Evolutionary conservation across 1,139 yeast genomes (phyloP).

Genomic region (Yamadazyma sp.): DNA sequence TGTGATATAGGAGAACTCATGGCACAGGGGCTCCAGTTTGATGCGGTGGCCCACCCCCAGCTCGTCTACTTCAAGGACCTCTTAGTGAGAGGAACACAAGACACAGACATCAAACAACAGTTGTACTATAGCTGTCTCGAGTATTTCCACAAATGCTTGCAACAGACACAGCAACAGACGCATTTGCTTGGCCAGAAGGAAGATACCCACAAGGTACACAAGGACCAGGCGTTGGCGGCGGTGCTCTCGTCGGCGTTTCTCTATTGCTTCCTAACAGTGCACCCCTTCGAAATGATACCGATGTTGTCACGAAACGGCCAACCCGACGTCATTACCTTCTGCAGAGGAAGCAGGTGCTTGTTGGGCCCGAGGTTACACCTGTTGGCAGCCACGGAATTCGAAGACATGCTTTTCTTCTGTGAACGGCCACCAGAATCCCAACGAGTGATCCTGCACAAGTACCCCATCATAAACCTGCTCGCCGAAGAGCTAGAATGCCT

Average conservation of each 20-base stretch:
- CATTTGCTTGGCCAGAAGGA: neutral
- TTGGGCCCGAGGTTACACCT: constrained; percentile 6
- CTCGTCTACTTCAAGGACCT: neutral
- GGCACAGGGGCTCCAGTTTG: constrained; percentile 3
- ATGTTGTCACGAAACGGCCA: constrained; percentile 19
- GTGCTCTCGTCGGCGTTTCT: constrained; percentile 22
- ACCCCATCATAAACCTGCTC: neutral
- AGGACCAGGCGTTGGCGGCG: constrained; percentile 15
- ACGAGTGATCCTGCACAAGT: neutral
- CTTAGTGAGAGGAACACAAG: too few relatives aligned
- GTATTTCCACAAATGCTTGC: constrained; percentile 6
- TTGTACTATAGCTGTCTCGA: constrained; percentile 5
- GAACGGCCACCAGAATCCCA: neutral
- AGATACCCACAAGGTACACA: neutral
- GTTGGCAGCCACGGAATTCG: constrained; percentile 2
- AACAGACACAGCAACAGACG: constrained; percentile 15
- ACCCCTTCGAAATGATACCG: constrained; percentile 30
- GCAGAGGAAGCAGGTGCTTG: constrained; percentile 4
- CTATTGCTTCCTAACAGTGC: constrained; percentile 27
- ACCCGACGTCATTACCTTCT: constrained; percentile 8
- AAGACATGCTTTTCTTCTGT: constrained; percentile 1
- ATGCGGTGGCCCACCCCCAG: neutral
- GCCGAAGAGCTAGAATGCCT: neutral
- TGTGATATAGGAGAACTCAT: constrained; percentile 6
- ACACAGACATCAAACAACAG: too few relatives aligned